Evolutionary conservation across 164 flowering plant genomes (phyloP), one percentile per base, ranked within the genome.

Genomic region (Umbilicus rupestris): DNA sequence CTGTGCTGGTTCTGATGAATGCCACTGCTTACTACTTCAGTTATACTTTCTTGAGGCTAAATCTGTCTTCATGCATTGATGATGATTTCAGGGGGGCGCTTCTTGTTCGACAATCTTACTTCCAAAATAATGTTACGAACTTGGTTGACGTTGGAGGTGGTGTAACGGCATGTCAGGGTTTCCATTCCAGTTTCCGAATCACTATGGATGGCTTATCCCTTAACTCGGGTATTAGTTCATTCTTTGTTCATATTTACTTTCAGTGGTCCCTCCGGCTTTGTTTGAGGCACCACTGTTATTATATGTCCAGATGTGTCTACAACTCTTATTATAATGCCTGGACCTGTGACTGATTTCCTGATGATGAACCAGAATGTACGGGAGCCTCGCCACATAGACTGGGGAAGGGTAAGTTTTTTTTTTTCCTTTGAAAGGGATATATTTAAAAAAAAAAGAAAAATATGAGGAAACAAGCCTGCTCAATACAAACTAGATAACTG

Each of bases 81-180:
- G 65, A 65, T 70, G 72, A 44, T 62, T 58, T 63, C 75, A 90
- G 97, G 76, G 95, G 90, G 1, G 87, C 90, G 73, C 90, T 90
- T 71, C 65, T 86, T 70, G 90, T 90, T 2, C 63, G 92, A 45
- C 97, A 90, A 70, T 88, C 97, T 26, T 88, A 85, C 71, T 88
- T 90, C 73, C 81, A 83, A 41, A 84, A 84, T 73, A 89, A 88
- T 69, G 75, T 81, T 29, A 70, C 79, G 67, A 78, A 78, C 71
- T 81, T 79, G 17, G 68, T 60, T 62, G 87, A 85, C 80, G 72
- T 90, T 63, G 90, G 90, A 62, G 97, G 89, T 31, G 97, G 97
- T 42, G 81, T 88, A 39, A 69, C 70, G 45, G 85, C 81, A 30
- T 72, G 83, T 45, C 80, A 78, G 14, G 97, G 97, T 5, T 78